Base-by-base conservation (phyloP, 768 basidiomycete species). In the Hericium rajendrae region DNA sequence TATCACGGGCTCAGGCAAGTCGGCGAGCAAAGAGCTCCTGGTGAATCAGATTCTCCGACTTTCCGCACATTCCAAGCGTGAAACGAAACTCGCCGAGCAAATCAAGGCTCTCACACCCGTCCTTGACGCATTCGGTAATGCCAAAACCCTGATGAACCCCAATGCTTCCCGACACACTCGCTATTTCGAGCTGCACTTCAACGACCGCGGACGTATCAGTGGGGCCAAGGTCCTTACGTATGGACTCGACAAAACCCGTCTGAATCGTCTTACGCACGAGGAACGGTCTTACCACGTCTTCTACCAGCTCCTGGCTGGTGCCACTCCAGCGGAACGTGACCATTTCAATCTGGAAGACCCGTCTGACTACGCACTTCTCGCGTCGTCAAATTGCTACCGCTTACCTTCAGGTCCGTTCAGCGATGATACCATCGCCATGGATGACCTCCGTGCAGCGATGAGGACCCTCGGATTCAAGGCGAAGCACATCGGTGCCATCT, bases 211-310 rank as follows among this genome's bases (percentile, higher is more conserved):
- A 1, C 83, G 90, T 48, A 84, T 94, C 53, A 74, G 76, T 38
- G 82, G 84, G 4, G 89, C 88, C 3, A 91, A 93, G 66, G 79
- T 86, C 11, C 77, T 95, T 43, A 78, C 89, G 1, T 95, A 83
- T 64, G 89, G 81, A 0, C 81, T 95, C 24, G 94, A 95, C 78
- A 95, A 95, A 69, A 86, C 86, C n/a, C 81, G 91, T 13, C 78
- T 94, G 13, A 77, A 74, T 56, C 78, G 78, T 10, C 82, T 95
- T 40, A 73, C 78, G 11, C 82, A 88, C 60, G 92, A 95, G 71
- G 93, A 94, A 67, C 83, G 93, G 20, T 81, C 88, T 0, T 95
- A 84, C 71, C 93, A 95, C 62, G 81, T 94, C 46, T 94, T 95
- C 71, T 95, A 95, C 70, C 93, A 95, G 71, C 80, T 95, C 61